Base-by-base conservation (phyloP, 1,284 basidiomycete species). In the Volvariella volvacea region DNA sequence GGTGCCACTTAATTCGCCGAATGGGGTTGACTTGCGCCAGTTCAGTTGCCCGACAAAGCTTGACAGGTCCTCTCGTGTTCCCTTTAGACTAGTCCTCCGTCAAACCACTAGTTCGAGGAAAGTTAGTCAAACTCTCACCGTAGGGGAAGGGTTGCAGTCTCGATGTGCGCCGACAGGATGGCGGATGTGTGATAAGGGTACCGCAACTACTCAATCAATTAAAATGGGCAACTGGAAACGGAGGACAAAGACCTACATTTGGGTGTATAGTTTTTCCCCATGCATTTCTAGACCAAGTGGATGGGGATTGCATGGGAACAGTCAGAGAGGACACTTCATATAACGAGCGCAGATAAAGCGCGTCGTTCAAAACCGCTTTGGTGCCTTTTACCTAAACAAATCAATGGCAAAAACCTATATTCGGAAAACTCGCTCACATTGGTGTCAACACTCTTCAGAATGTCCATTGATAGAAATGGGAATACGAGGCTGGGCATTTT, bases 101-200 rank as follows among this genome's bases (percentile, higher is more conserved):
- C 25, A 28, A 28, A 6, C 6, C 25, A 28, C 25, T 28, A 28
- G 25, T 42, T 43, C 36, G 31, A 12, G 39, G 31, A 44, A 28
- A 43, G 39, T 41, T n/a, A 43, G 40, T 41, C 21, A 41, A 22
- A 41, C 32, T 45, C 65, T 36, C 50, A 83, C 83, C 84, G 73
- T 28, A 83, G 55, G 2, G 83, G 78, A 25, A 86, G 65, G 2
- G 85, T 88, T 10, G 64, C 66, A 22, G 66, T 78, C 49, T 88
- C 83, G 12, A 87, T 64, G 51, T 83, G 75, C n/a, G 81, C 64
- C 0, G 86, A 79, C 4, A 87, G 56, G 30, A 88, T 56, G 6
- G 83, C 82, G 2, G 84, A 83, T 9, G 69, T 65, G 41, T 79
- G 73, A 58, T 80, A 84, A 1, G 61, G 45, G 41, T 63, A 67